These are phyloP conservation scores for Streptanthus diversifolius DNA, from an alignment of 345 rosid species.

Conservation along the genomic window DNA sequence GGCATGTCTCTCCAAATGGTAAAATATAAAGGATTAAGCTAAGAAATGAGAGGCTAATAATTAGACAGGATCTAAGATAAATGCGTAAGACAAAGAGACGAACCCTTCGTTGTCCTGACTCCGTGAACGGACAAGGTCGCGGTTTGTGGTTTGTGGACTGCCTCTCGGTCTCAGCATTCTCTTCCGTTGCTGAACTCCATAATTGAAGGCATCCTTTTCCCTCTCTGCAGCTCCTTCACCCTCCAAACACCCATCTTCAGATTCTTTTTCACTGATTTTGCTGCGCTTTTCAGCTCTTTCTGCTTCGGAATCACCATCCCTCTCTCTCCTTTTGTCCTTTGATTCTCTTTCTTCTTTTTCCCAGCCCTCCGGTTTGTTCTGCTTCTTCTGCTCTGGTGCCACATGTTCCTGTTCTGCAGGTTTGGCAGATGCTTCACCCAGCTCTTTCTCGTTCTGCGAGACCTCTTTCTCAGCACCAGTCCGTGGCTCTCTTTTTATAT, in stretches of 20 bases:
- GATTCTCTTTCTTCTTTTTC: conserved; percentile 71
- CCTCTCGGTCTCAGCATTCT: conserved; percentile 94
- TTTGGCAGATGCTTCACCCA: conserved; percentile 62
- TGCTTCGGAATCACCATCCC: conserved; percentile 70
- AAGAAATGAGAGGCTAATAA: conserved; percentile 16
- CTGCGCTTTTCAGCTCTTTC: conserved; percentile 82
- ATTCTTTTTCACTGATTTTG: conserved; percentile 62
- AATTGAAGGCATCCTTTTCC: conserved; percentile 73
- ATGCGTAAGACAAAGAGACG: conserved; percentile 31
- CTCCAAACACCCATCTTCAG: conserved; percentile 89
- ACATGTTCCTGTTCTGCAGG: conserved; percentile 55
- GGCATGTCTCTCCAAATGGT: conserved; percentile 20
- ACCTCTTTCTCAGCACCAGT: conserved; percentile 65
- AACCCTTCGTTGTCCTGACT: conserved; percentile 89
- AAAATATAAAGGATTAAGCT: background rate
- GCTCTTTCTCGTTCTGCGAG: conserved; percentile 55
- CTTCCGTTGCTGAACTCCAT: conserved; percentile 95
- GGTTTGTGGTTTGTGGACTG: conserved; percentile 72
- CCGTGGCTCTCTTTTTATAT: conserved; percentile 62
- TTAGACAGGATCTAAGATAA: conserved; percentile 8
- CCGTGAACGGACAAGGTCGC: conserved; percentile 65
- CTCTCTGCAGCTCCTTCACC: conserved; percentile 71
- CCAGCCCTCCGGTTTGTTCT: conserved; percentile 63
- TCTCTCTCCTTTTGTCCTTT: conserved; percentile 81
- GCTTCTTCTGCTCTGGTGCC: conserved; percentile 63